Evolutionary conservation across 1,139 yeast genomes (phyloP), one percentile per base, ranked within the genome.

Genomic region (Suhomyces panamericanus): DNA sequence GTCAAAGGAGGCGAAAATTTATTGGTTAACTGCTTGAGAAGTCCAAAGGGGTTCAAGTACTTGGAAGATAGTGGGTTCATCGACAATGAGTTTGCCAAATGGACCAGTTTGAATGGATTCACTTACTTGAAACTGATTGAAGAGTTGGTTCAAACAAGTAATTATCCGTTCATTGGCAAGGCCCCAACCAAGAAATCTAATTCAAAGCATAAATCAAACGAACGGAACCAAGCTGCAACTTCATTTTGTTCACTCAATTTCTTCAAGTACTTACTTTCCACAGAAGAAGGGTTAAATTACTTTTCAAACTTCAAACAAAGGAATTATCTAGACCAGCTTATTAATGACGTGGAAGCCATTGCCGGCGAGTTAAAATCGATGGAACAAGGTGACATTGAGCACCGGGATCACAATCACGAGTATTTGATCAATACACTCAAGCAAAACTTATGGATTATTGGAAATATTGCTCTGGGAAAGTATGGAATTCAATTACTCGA

Each of bases 391-490:
- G 50, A 48, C 8, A 17, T 39, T 10, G 49, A 48, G 10, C 29
- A 34, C 9, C 43, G 36, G 7, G 47, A 48, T 6, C 37, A 37
- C 6, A 35, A 41, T 4, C 52, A 50, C 9, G 51, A 49, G 6
- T 44, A 41, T 32, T 41, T 52, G 32, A 37, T 60, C 14, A 55
- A 48, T 14, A 75, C 74, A 43, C 62, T 90, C 24, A 88, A 87
- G 57, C 89, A 91, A 13, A 80, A 86, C 39, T 59, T 91, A 39
- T 93, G 98, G 97, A 85, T 95, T 3, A 73, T 88, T 35, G 97
- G 97, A 0, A 84, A 84, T 55, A 83, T 90, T 33, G 90, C 91
- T 2, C 79, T 90, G 9, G 79, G 86, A 0, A 73, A 73, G 27
- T 69, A 74, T 44, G 96, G 96, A 0, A 80, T 85, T 27, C 79